Conservation (phyloP, 768 basidiomycete species). For the Macrolepiota albuminosa region DNA sequence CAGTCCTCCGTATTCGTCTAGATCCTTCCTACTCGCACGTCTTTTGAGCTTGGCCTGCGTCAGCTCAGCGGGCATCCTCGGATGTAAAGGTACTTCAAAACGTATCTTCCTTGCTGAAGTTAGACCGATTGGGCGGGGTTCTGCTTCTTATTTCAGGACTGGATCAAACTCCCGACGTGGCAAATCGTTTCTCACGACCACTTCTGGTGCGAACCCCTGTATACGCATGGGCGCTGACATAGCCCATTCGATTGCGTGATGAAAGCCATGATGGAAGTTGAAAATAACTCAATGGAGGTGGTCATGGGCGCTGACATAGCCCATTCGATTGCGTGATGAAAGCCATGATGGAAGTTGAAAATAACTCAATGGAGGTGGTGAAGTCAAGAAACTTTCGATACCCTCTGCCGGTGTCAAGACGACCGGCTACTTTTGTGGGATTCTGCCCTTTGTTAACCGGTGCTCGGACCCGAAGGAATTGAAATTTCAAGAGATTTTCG, state of each 20-base stretch:
- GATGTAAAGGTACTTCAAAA: neutral
- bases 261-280: neutral
- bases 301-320: neutral
- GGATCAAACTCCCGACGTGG: neutral
- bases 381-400: neutral
- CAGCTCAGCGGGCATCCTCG: constrained; percentile 53
- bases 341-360: neutral
- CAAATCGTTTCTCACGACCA: neutral
- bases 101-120: neutral
- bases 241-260: neutral
- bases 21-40: constrained; percentile 42
- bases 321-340: neutral
- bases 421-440: neutral
- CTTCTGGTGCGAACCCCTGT: neutral
- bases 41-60: constrained; percentile 48
- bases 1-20: constrained; percentile 33
- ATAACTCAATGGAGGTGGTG: neutral
- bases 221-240: neutral
- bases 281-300: too few relatives aligned
- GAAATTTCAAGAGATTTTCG: neutral
- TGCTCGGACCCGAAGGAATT: neutral
- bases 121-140: too few relatives aligned
- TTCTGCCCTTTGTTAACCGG: neutral
- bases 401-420: too few relatives aligned
- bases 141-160: neutral